These are phyloP conservation scores for Phytopythium delawarense DNA, from an alignment of 352 stramenopile species.

Conservation along the genomic window DNA sequence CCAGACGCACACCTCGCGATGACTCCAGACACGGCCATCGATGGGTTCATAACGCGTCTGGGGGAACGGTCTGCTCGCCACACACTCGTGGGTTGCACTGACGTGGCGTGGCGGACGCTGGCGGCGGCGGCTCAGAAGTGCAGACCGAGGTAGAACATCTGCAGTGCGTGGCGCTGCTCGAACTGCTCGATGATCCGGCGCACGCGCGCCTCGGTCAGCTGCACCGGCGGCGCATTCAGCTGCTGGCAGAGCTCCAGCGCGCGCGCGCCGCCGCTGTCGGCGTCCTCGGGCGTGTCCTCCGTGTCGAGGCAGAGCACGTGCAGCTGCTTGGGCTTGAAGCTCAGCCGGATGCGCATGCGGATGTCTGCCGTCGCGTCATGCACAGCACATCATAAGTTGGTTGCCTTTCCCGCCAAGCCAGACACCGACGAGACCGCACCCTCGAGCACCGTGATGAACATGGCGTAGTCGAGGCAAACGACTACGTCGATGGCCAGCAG, in stretches of 20 bases:
- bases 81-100: too few species aligned
- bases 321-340: conserved; percentile 44
- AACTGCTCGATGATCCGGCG: conserved; percentile 38
- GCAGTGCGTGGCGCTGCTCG: conserved; percentile 30
- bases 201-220: conserved; percentile 41
- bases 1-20: too few species aligned
- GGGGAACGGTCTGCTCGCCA: too few species aligned
- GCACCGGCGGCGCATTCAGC: conserved; percentile 22
- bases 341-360: conserved; percentile 41
- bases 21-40: too few species aligned
- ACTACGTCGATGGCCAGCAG: conserved; percentile 64
- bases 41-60: too few species aligned
- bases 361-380: conserved; percentile 22
- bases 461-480: conserved; percentile 77
- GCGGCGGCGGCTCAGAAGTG: conserved; percentile 19
- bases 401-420: too few species aligned
- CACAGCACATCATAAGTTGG: not conserved
- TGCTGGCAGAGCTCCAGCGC: conserved; percentile 54
- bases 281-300: conserved; percentile 69
- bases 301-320: conserved; percentile 82
- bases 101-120: too few species aligned
- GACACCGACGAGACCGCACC: conserved; percentile 14
- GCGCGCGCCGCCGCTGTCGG: conserved; percentile 32
- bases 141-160: conserved; percentile 50
- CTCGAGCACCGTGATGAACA: conserved; percentile 75